These are phyloP conservation scores for Didymella arachidicola DNA, from an alignment of 2,329 filamentous ascomycete genomes.

Conservation along the genomic window DNA sequence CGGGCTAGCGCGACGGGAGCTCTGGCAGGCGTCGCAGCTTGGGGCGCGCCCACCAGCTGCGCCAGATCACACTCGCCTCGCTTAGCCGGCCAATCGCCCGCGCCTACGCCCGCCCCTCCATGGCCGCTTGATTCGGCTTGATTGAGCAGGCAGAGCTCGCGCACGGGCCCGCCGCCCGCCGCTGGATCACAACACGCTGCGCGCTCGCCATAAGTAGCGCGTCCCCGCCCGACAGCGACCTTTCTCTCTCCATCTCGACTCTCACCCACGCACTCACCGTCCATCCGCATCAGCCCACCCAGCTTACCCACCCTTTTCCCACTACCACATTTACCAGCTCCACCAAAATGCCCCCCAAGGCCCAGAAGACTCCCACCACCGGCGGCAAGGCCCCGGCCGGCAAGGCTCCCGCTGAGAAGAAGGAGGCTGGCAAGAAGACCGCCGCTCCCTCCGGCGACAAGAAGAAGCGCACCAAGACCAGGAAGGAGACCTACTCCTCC, in stretches of 20 bases:
- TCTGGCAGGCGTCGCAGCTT: conserved; percentile 28
- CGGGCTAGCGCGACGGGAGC: conserved; percentile 41
- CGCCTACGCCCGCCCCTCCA: conserved; percentile 33
- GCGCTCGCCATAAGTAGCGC: conserved; percentile 53
- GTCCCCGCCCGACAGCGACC: conserved; percentile 52
- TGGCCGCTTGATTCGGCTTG: conserved; percentile 8
- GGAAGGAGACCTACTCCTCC: conserved; percentile 99
- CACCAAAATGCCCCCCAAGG: conserved; percentile 91
- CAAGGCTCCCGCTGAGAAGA: conserved; percentile 92
- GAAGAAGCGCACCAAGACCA: conserved; percentile 99
- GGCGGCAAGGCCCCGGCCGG: conserved; percentile 90
- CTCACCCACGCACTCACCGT: conserved; percentile 37
- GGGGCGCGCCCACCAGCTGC: conserved; percentile 24
- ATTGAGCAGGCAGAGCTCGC: conserved; percentile 17
- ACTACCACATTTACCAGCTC: conserved; percentile 21
- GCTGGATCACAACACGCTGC: conserved; percentile 52
- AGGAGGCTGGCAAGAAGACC: conserved; percentile 99
- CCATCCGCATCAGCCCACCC: conserved; percentile 28
- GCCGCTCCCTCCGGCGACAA: conserved; percentile 90
- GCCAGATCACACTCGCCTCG: conserved; percentile 38
- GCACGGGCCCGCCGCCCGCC: conserved; percentile 44
- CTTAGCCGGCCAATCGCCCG: conserved; percentile 26
- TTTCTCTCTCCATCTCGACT: conserved; percentile 54
- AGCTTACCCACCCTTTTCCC: conserved; percentile 27
- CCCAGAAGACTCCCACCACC: conserved; percentile 94